Percentiles rank a stretch among this genome's conserved stretches.
Conservation (phyloP, 495 filamentous ascomycete species). For the Neurospora cerealis region DNA sequence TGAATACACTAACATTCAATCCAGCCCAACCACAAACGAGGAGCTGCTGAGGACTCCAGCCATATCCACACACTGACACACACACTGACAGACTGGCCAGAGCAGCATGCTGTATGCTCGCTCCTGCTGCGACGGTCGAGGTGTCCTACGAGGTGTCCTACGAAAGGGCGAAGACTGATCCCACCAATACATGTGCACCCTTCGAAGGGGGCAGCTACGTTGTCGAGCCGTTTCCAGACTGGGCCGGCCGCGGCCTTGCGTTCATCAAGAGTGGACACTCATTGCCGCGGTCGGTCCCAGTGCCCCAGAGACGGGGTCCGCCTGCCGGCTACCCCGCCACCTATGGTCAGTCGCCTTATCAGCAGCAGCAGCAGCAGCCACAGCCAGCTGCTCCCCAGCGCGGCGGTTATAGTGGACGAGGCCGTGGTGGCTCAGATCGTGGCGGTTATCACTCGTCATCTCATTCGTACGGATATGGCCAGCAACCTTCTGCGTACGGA, state of each 20-base stretch:
- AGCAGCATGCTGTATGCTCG: too few relatives aligned
- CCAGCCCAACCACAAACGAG: not conserved
- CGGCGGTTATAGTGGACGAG: conserved; percentile 24
- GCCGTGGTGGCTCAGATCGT: conserved; percentile 24
- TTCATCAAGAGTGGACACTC: not conserved
- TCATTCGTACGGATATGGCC: conserved; percentile 15
- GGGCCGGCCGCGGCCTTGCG: not conserved
- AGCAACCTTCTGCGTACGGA: conserved; percentile 14
- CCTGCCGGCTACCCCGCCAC: conserved; percentile 19
- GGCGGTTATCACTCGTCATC: conserved; percentile 22
- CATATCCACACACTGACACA: too few relatives aligned
- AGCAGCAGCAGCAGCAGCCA: conserved; percentile 13
- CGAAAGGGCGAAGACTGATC: too few relatives aligned
- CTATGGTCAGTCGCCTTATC: conserved; percentile 21
- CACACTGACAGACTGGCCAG: too few relatives aligned
- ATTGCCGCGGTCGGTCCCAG: not conserved
- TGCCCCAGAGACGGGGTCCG: not conserved
- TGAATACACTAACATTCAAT: not conserved
- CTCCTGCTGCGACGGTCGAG: too few relatives aligned
- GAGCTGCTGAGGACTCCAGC: not conserved
- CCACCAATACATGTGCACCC: too few relatives aligned
- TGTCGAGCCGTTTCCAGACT: not conserved
- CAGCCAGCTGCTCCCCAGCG: conserved; percentile 15
- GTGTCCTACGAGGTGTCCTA: too few relatives aligned
- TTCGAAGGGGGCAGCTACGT: not conserved